Evolutionary conservation across 768 basidiomycete species (phyloP).

Genomic region (Mycena rosella): DNA sequence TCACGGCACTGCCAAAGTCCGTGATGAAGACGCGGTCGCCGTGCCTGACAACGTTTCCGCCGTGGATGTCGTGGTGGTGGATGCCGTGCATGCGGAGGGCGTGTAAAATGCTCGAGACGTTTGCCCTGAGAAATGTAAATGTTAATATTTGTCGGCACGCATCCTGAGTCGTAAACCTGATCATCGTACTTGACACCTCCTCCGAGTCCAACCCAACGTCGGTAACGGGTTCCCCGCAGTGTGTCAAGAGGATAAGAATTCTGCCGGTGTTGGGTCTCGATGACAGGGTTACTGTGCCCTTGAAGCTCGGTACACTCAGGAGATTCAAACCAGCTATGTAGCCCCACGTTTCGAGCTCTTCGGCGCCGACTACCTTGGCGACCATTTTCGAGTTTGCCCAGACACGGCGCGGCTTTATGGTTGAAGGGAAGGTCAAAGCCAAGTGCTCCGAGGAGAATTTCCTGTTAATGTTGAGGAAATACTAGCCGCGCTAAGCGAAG

Average conservation of each 20-base stretch:
- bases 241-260: background rate
- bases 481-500: background rate
- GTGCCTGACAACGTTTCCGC: background rate
- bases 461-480: background rate
- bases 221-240: background rate
- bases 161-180: background rate
- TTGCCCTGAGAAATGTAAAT: background rate
- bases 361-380: background rate
- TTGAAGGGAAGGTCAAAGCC: background rate
- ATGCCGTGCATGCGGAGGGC: background rate
- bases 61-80: conserved; percentile 4
- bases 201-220: background rate
- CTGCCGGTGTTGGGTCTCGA: background rate
- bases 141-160: too few relatives aligned
- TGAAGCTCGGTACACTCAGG: too few relatives aligned
- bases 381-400: background rate
- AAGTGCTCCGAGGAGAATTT: background rate
- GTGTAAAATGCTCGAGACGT: background rate
- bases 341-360: background rate
- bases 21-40: background rate
- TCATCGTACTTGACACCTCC: background rate
- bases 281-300: too few relatives aligned
- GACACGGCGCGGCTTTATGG: background rate
- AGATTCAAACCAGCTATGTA: too few relatives aligned
- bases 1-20: background rate